Evolutionary conservation across 2,329 filamentous ascomycete genomes (phyloP).

Genomic region (Fusarium sp.): DNA sequence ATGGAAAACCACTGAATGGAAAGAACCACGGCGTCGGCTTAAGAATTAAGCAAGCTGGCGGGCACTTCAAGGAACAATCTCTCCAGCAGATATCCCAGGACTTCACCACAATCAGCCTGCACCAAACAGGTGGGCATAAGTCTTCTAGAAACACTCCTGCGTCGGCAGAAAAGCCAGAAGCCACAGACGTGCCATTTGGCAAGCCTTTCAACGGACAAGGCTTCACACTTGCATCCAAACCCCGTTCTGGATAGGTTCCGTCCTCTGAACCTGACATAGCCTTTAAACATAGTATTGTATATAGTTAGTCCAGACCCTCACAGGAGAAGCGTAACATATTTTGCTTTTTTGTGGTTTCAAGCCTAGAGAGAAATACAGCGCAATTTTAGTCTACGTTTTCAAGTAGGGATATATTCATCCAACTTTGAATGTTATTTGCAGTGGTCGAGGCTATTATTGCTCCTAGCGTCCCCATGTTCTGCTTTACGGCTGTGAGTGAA

Average conservation of each 20-base stretch:
- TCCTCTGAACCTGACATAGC: background rate
- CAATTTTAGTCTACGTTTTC: too few species aligned
- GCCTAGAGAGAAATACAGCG: too few species aligned
- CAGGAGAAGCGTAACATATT: too few species aligned
- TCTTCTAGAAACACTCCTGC: background rate
- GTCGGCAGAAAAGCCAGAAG: background rate
- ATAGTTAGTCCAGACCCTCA: too few species aligned
- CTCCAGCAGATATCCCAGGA: conserved; percentile 35
- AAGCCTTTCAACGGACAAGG: background rate
- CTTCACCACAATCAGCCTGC: background rate
- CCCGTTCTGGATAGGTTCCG: background rate
- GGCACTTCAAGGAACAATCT: conserved; percentile 33
- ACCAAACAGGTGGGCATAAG: background rate
- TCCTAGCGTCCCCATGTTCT: too few species aligned
- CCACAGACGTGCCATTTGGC: background rate
- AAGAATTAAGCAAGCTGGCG: conserved; percentile 30
- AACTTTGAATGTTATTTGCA: too few species aligned
- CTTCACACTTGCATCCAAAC: background rate
- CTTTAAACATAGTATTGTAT: too few species aligned
- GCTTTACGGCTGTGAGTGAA: too few species aligned
- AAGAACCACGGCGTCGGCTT: conserved; percentile 34
- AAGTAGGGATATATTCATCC: too few species aligned
- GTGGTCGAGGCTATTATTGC: too few species aligned
- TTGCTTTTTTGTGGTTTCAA: too few species aligned
- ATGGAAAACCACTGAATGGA: conserved; percentile 33